phyloP scores from a whole-genome alignment of 129 eudicot genomes.

The Oenanthe sinensis region DNA sequence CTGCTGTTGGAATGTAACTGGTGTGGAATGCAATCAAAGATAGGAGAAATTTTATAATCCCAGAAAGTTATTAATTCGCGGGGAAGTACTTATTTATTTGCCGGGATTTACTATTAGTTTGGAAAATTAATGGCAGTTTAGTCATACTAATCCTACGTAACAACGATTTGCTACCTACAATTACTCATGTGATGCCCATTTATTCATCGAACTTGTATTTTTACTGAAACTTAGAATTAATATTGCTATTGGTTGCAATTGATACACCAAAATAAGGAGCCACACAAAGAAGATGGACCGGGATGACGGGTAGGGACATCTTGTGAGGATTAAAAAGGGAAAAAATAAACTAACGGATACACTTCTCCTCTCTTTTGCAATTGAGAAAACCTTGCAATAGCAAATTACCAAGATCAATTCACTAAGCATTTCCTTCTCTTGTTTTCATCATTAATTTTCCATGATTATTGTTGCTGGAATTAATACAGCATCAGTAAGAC shows the following conservation, averaged over 20 bases:
- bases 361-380: not conserved
- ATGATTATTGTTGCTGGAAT: not conserved
- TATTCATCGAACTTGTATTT: not conserved
- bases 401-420: too few species aligned
- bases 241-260: not conserved
- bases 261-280: not conserved
- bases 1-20: not conserved
- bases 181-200: not conserved
- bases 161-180: not conserved
- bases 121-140: not conserved
- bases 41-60: not conserved
- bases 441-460: not conserved
- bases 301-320: not conserved
- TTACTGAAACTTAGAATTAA: not conserved
- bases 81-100: not conserved
- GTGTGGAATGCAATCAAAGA: not conserved
- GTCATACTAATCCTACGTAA: not conserved
- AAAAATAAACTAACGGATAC: not conserved
- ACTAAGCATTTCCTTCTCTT: not conserved
- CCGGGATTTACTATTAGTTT: not conserved
- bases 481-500: not conserved
- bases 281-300: not conserved
- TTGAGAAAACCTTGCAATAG: not conserved
- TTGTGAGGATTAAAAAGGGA: not conserved
- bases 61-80: not conserved